Evolutionary conservation across 2,329 filamentous ascomycete genomes (phyloP).

Genomic region (Samsoniella hepiali): DNA sequence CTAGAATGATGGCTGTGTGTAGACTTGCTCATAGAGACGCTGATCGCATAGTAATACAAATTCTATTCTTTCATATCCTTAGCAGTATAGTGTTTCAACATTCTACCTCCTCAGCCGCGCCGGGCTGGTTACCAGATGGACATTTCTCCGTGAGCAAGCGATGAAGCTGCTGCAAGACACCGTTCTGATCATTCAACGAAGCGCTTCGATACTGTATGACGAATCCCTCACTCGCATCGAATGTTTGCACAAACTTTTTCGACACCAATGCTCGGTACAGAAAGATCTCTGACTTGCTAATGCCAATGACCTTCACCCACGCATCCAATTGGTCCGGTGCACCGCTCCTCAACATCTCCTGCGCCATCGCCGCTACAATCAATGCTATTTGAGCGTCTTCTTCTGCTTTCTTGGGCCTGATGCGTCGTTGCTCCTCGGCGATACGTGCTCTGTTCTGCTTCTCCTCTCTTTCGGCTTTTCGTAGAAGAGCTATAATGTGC

Average conservation of each 20-base stretch:
- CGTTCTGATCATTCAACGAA: neutral
- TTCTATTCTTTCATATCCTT: neutral
- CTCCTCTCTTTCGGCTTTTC: neutral
- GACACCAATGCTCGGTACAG: neutral
- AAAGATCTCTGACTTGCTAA: neutral
- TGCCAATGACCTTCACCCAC: neutral
- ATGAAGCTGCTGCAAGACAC: neutral
- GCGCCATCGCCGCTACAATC: neutral
- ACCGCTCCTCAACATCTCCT: conserved; percentile 2
- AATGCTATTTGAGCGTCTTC: conserved; percentile 7
- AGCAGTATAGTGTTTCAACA: neutral
- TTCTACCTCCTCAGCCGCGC: neutral
- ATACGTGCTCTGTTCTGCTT: neutral
- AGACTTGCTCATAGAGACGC: too few relatives aligned
- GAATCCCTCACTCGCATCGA: neutral
- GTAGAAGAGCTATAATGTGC: neutral
- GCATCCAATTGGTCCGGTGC: neutral
- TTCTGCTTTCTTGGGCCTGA: conserved; percentile 1
- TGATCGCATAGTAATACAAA: too few relatives aligned
- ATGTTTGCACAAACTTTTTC: neutral
- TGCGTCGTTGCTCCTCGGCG: neutral
- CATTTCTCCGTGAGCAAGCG: neutral
- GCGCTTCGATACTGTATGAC: neutral
- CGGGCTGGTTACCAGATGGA: neutral
- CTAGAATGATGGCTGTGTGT: too few relatives aligned